Conservation (phyloP, 1,139 yeast species). For the Pichia sp. region DNA sequence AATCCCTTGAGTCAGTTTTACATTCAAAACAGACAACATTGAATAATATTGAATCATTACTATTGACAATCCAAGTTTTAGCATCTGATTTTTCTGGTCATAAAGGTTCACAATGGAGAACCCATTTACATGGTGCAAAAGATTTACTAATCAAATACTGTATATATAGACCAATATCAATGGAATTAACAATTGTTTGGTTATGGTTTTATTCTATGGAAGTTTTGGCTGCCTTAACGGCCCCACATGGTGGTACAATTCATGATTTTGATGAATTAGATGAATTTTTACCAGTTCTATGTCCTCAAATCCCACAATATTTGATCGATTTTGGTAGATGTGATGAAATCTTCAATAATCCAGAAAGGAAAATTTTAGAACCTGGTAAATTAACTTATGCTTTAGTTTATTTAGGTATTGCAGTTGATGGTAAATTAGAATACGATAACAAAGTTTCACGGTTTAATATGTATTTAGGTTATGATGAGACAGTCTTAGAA, state of each 20-base stretch:
- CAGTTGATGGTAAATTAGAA: constrained; percentile 14
- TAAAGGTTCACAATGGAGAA: constrained; percentile 55
- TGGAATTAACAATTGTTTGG: constrained; percentile 45
- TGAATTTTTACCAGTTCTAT: constrained; percentile 31
- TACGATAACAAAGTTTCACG: constrained; percentile 24
- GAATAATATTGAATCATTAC: constrained; percentile 51
- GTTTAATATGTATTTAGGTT: constrained; percentile 55
- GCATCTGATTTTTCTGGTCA: constrained; percentile 52
- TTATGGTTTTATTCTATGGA: constrained; percentile 59
- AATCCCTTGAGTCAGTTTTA: constrained; percentile 38
- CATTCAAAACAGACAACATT: constrained; percentile 35
- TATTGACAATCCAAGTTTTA: constrained; percentile 50
- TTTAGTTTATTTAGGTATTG: constrained; percentile 25
- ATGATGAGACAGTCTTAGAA: constrained; percentile 40
- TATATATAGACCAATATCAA: constrained; percentile 30
- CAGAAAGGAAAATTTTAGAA: constrained; percentile 15
- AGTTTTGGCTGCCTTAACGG: constrained; percentile 50
- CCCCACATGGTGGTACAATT: constrained; percentile 51
- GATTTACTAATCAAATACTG: constrained; percentile 48
- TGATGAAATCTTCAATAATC: constrained; percentile 10
- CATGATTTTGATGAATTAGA: constrained; percentile 45
- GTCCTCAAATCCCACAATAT: constrained; percentile 10
- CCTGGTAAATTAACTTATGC: constrained; percentile 18
- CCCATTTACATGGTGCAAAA: constrained; percentile 60
- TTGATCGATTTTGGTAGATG: constrained; percentile 4